Base-by-base conservation (phyloP, 2,329 filamentous ascomycete species). In the Rachicladosporium sp. region DNA sequence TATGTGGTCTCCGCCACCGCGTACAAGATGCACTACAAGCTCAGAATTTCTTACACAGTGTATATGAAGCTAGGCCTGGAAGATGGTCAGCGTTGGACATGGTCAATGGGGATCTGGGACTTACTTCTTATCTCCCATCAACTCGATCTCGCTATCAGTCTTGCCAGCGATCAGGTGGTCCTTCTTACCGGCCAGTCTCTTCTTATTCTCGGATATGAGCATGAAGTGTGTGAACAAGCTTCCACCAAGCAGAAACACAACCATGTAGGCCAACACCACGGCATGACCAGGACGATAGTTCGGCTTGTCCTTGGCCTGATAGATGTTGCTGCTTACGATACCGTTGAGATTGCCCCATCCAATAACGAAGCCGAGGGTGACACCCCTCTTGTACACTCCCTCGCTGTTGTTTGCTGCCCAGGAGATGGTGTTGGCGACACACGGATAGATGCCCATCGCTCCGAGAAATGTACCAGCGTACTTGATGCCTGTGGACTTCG, bases 281-380 rank as follows among this genome's bases (percentile, higher is more conserved):
- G 73, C 78, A 50, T 95, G 87, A 0, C 88, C 88, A 1, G 76
- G 68, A 31, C 73, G 72, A 62, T 76, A 94, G 19, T 71, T 36
- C 9, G 48, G 41, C 12, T 44, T 48, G 31, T 49, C 47, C 23
- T 41, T 30, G 7, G 36, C 38, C 6, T 36, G 66, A 49, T 86
- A 94, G 50, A 94, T 85, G 57, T 94, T 93, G 47, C 74, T 79
- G 51, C 71, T 77, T 80, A 84, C 45, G 21, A 94, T 75, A 27
- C 88, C 88, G 56, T 93, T 93, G 33, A 95, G 66, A 55, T 95
- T 94, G 27, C 88, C 88, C 84, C 85, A 93, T 15, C 63, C 87
- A 43, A 95, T 93, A 38, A 94, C 82, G 47, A 94, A 78, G 0
- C 88, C 88, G 1, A 95, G 64, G 0, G 85, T 84, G 11, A 94